Evolutionary conservation across 768 basidiomycete species (phyloP), one percentile per base, ranked within the genome.

Genomic region (Tulasnella sp.): DNA sequence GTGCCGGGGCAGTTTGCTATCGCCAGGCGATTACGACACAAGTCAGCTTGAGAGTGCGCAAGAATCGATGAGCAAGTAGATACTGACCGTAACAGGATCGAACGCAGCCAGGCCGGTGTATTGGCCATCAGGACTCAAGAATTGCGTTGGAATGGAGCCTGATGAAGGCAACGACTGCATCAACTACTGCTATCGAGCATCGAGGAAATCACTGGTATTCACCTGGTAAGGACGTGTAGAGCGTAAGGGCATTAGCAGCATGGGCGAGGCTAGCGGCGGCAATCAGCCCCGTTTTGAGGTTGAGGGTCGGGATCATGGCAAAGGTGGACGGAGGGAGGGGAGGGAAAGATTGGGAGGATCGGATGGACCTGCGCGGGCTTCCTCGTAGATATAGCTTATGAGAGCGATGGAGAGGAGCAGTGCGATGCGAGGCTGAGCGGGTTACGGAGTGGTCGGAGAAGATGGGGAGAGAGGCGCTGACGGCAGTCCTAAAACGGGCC

Each of bases 21-120:
- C n/a, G 22, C 6, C n/a, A 20, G 28, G 34, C 41, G 58, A 42
- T 44, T 31, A 40, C 28, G 28, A 75, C 1, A 1, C 4, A 28
- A 24, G 44, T 46, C 69, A 40, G 44, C 46, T 69, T 41, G 31
- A 1, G 24, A 34, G 42, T n/a, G 9, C 40, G 1, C 2, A 28
- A 1, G 40, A 24, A 42, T 31, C 20, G 8, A 22, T 46, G n/a
- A 31, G 16, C 14, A 34, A 60, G 4, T 11, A 37, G 28, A 48
- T 37, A 80, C 79, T 80, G 40, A 80, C 79, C 50, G 5, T 9
- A 14, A 74, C 73, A 1, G 81, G 78, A 79, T 81, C 81, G 78
- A 79, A 81, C 11, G 81, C 81, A 8, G 81, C 72, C 16, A 80
- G 34, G 28, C 78, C 81, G 11, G 80, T 60, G 75, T 76, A 76